phyloP scores from a whole-genome alignment of 2,329 filamentous ascomycete species.

The Aspergillus luchuensis region DNA sequence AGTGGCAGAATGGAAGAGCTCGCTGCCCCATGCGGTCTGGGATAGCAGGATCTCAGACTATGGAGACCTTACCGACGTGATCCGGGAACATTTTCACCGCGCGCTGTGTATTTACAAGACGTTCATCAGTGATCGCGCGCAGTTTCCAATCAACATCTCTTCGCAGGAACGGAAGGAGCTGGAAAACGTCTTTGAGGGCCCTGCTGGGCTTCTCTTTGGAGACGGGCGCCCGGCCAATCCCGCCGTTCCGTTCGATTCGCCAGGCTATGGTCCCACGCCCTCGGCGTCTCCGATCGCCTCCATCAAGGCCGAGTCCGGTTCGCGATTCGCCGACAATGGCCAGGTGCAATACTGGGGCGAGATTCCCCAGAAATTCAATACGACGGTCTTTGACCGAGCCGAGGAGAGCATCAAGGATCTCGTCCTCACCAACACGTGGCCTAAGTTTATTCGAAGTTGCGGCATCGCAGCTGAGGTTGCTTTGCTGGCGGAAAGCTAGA shows the following conservation, averaged over 20 bases:
- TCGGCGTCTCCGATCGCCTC: no score
- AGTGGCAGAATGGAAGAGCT: slow-evolving; percentile 59
- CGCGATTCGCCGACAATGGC: slow-evolving; percentile 21
- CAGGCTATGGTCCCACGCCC: no score
- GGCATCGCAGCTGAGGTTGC: no score
- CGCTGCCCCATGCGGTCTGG: slow-evolving; percentile 13
- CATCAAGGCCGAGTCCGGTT: background rate
- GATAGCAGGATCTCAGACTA: no score
- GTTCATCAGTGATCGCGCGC: slow-evolving; percentile 62
- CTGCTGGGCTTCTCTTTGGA: slow-evolving; percentile 47
- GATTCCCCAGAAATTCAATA: slow-evolving; percentile 52
- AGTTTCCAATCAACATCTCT: slow-evolving; percentile 69
- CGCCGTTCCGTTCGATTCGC: no score
- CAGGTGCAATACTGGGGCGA: no score
- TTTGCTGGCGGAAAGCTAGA: no score
- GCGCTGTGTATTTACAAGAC: slow-evolving; percentile 64
- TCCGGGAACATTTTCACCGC: slow-evolving; percentile 51
- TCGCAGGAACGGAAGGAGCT: slow-evolving; percentile 58
- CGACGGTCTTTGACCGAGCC: slow-evolving; percentile 60
- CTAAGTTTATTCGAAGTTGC: slow-evolving; percentile 40
- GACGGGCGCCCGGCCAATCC: no score
- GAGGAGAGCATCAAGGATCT: slow-evolving; percentile 66
- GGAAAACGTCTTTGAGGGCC: slow-evolving; percentile 58
- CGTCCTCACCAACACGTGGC: slow-evolving; percentile 70
- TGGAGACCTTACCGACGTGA: slow-evolving; percentile 28